phyloP scores from a whole-genome alignment of 1,284 basidiomycete genomes.

The Volvariella volvacea region DNA sequence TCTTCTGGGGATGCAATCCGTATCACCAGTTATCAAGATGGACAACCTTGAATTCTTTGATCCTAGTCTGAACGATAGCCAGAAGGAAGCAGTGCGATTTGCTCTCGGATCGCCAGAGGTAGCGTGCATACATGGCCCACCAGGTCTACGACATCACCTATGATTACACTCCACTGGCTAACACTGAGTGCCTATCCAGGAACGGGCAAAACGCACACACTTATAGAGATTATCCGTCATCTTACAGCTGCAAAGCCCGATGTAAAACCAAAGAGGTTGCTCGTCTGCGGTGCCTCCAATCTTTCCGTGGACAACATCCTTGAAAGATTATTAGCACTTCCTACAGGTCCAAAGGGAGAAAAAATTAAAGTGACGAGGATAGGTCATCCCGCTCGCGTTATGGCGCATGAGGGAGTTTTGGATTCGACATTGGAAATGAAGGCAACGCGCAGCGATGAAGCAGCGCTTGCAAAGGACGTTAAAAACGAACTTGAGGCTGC shows the following conservation, averaged over 20 bases:
- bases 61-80: conserved; percentile 72
- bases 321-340: conserved; percentile 68
- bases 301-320: conserved; percentile 89
- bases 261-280: conserved; percentile 48
- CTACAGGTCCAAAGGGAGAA: conserved; percentile 33
- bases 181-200: conserved; percentile 36
- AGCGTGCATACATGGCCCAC: conserved; percentile 95
- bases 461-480: conserved; percentile 77
- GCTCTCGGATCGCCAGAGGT: conserved; percentile 70
- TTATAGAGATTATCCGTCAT: conserved; percentile 88
- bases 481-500: conserved; percentile 76
- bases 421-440: conserved; percentile 86
- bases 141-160: conserved; percentile 45
- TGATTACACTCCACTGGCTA: not conserved
- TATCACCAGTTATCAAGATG: conserved; percentile 29
- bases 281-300: conserved; percentile 90
- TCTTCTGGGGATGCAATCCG: conserved; percentile 55
- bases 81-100: conserved; percentile 76
- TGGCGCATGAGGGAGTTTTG: conserved; percentile 64
- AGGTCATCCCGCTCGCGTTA: conserved; percentile 91
- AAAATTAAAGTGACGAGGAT: conserved; percentile 69
- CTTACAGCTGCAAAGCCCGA: conserved; percentile 48
- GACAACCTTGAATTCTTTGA: conserved; percentile 68
- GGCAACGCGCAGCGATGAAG: conserved; percentile 72
- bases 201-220: conserved; percentile 89